Conservation (phyloP, 768 basidiomycete genomes). For the Calocybe gangraenosa region DNA sequence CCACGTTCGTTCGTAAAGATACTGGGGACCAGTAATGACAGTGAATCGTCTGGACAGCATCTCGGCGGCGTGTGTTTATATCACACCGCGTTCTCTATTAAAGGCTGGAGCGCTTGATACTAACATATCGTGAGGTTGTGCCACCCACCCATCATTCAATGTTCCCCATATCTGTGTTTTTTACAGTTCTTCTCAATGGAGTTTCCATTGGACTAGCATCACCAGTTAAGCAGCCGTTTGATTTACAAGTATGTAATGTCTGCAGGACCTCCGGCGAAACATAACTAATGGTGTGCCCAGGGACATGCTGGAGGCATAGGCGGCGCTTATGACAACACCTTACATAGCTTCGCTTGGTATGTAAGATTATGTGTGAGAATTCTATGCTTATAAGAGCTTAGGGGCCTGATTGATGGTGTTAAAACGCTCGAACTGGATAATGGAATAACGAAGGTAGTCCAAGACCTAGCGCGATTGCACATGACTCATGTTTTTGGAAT, state of each 20-base stretch:
- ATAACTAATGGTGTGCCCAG: slow-evolving; percentile 27
- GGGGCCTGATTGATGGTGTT: slow-evolving; percentile 73
- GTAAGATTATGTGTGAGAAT: slow-evolving; percentile 1
- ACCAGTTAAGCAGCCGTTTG: slow-evolving; percentile 6
- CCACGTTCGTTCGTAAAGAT: no score
- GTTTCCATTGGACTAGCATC: slow-evolving; percentile 1
- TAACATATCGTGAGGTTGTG: slow-evolving; percentile 10
- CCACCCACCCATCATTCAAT: neutral
- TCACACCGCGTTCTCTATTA: no score
- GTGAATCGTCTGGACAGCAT: neutral
- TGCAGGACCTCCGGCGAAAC: neutral
- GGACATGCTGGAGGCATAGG: slow-evolving; percentile 78
- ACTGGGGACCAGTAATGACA: neutral
- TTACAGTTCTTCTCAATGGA: neutral
- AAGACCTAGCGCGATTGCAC: neutral
- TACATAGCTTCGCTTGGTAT: slow-evolving; percentile 77
- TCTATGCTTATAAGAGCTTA: slow-evolving; percentile 20
- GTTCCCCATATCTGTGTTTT: slow-evolving; percentile 7
- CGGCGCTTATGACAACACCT: slow-evolving; percentile 66
- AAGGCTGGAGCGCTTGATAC: no score
- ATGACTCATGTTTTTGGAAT: neutral
- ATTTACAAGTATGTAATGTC: slow-evolving; percentile 8
- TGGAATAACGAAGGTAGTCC: slow-evolving; percentile 61
- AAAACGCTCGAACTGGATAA: slow-evolving; percentile 79
- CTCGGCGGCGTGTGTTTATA: neutral